Evolutionary conservation across 805 yeast genomes (phyloP), one percentile per base, ranked within the genome.

Genomic region (Yamadazyma olivae): DNA sequence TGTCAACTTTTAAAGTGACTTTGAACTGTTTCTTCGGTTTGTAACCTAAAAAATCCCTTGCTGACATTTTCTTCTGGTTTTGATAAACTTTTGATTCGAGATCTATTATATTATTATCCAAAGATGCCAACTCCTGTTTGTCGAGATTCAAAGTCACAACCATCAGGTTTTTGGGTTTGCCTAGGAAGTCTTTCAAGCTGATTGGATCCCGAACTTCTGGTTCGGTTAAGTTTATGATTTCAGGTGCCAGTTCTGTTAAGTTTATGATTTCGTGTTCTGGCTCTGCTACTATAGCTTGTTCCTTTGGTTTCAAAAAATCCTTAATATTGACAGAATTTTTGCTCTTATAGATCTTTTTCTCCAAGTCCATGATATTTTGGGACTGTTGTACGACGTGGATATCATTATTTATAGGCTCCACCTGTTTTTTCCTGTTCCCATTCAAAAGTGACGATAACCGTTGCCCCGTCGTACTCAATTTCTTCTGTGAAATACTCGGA

Each of bases 31-130:
- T 27, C 22, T 27, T 25, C 4, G 48, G 40, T 26, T 33, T 43
- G 9, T 7, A 7, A 8, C 17, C 27, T 9, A 75, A 72, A 3
- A 78, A 57, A 44, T 75, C 74, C 32, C 54, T 60, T 28, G 66
- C 59, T 9, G 64, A 51, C 0, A 33, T 60, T 46, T 25, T 55
- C 33, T 39, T 54, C 53, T 15, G 48, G 35, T 25, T 44, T 32
- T 6, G 27, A 29, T 35, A 56, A 4, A 57, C 45, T 22, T 51
- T 50, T 2, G 49, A 24, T 30, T 57, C 63, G n/a, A 52, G 35
- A 5, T 28, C 30, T 6, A 20, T 13, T 7, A 24, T 24, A 10
- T n/a, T n/a, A n/a, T n/a, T n/a, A n/a, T n/a, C n/a, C n/a, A n/a
- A n/a, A 25, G 17, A 6, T n/a, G 14, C 15, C 10, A 22, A 10